A percentile compares a stretch with the other conserved stretches of the same genome.
phyloP scores from a whole-genome alignment of 768 basidiomycete species.

The Phylloporus rhodoxanthus region DNA sequence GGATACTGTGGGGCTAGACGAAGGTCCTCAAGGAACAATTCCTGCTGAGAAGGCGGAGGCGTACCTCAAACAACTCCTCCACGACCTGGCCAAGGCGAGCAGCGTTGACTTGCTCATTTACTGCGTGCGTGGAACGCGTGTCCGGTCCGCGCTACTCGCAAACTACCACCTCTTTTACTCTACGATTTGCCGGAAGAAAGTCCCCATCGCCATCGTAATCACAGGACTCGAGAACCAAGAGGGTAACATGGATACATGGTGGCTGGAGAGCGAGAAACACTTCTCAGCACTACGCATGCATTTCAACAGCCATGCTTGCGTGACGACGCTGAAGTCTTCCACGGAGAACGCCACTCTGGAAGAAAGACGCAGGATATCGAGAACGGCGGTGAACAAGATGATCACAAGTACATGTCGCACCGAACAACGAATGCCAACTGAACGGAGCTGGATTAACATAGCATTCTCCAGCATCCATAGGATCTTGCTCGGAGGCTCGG shows the following conservation, averaged over 20 bases:
- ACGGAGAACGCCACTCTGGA: constrained; percentile 4
- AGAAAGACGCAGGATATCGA: constrained; percentile 22
- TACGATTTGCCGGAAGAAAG: constrained; percentile 34
- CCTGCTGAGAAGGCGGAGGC: too few species aligned
- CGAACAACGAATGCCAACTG: constrained; percentile 23
- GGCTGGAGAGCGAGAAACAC: constrained; percentile 22
- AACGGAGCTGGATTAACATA: constrained; percentile 19
- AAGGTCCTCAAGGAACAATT: too few species aligned
- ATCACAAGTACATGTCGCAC: constrained; percentile 16
- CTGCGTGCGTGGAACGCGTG: constrained; percentile 25
- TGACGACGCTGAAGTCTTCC: too few species aligned
- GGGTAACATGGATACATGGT: constrained; percentile 28
- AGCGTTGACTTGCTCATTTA: constrained; percentile 23
- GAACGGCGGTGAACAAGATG: constrained; percentile 12
- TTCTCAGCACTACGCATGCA: constrained; percentile 29
- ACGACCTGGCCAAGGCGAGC: too few species aligned
- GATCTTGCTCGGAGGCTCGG: constrained; percentile 13
- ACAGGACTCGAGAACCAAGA: constrained; percentile 36
- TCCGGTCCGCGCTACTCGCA: constrained; percentile 14
- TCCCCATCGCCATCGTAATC: constrained; percentile 35
- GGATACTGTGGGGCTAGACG: too few species aligned
- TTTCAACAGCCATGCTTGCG: too few species aligned
- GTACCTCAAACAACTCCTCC: too few species aligned
- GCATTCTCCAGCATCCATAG: constrained; percentile 16
- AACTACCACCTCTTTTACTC: constrained; percentile 38